Conservation (phyloP, 352 stramenopile genomes). For the Globisporangium spinosum region DNA sequence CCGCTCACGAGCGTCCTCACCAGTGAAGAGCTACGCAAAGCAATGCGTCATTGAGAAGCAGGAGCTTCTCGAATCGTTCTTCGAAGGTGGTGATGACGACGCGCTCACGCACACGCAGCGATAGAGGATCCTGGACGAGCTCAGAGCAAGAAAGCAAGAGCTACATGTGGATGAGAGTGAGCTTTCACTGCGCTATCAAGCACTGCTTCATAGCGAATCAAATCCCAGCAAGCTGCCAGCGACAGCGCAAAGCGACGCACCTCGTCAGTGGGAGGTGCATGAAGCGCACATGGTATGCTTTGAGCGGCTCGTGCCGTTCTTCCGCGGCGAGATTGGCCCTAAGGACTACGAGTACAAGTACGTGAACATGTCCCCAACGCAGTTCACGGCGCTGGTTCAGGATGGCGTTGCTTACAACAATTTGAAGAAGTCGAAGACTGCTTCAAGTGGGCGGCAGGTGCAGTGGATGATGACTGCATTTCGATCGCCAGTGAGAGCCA, state of each 20-base stretch:
- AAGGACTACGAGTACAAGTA: constrained; percentile 53
- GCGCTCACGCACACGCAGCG: not conserved
- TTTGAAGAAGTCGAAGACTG: constrained; percentile 1
- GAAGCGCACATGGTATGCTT: constrained; percentile 46
- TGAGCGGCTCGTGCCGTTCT: constrained; percentile 36
- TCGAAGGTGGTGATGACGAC: not conserved
- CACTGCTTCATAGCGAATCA: not conserved
- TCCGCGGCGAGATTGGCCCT: constrained; percentile 31
- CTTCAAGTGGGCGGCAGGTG: not conserved
- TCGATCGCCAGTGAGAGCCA: constrained; percentile 9
- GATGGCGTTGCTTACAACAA: constrained; percentile 33
- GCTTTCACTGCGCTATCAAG: constrained; percentile 11
- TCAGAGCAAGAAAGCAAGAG: constrained; percentile 1
- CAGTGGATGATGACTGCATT: constrained; percentile 26
- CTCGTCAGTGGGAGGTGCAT: constrained; percentile 22
- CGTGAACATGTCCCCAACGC: constrained; percentile 29
- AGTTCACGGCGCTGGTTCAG: constrained; percentile 37
- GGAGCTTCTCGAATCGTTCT: constrained; percentile 30
- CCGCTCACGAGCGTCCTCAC: constrained; percentile 27
- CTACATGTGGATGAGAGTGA: constrained; percentile 14
- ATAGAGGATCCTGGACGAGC: constrained; percentile 16
- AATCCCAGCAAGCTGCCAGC: not conserved
- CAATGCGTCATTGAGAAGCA: constrained; percentile 36
- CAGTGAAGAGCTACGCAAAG: constrained; percentile 18
- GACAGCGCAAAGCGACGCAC: too few relatives aligned